Percentiles rank a stretch among this genome's conserved stretches.
Conservation (phyloP, 768 basidiomycete genomes). For the Suillus spraguei region DNA sequence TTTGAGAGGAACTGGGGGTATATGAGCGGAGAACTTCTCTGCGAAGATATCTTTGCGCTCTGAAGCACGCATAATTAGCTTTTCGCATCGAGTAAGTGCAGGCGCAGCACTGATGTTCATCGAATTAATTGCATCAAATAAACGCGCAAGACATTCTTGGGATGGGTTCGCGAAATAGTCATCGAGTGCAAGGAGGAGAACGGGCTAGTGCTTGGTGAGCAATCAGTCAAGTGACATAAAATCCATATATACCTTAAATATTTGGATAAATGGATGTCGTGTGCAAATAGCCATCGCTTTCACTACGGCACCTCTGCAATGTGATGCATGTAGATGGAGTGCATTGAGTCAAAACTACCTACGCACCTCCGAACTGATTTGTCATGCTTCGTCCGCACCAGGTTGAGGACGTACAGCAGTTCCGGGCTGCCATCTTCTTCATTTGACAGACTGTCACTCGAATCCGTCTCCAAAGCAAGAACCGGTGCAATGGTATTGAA, state of each 20-base stretch:
- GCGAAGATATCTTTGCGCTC: slow-evolving; percentile 92
- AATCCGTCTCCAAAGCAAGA: slow-evolving; percentile 64
- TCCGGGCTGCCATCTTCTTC: slow-evolving; percentile 40
- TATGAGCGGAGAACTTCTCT: slow-evolving; percentile 65
- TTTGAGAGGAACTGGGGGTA: slow-evolving; percentile 20
- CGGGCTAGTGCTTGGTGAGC: slow-evolving; percentile 58
- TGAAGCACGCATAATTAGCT: slow-evolving; percentile 84
- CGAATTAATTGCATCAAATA: slow-evolving; percentile 93
- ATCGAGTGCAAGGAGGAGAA: slow-evolving; percentile 91
- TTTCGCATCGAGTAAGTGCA: slow-evolving; percentile 76
- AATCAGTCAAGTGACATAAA: slow-evolving; percentile 14
- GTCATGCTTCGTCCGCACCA: slow-evolving; percentile 91
- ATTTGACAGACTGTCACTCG: slow-evolving; percentile 30
- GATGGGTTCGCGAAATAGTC: slow-evolving; percentile 92
- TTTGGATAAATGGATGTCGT: slow-evolving; percentile 91
- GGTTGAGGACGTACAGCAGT: slow-evolving; percentile 84
- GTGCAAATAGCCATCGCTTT: slow-evolving; percentile 96
- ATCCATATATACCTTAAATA: slow-evolving; percentile 74
- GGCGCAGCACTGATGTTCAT: slow-evolving; percentile 87
- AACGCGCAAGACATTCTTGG: slow-evolving; percentile 83
- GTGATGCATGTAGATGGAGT: slow-evolving; percentile 5
- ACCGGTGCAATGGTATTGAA: slow-evolving; percentile 87
- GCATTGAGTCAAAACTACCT: slow-evolving; percentile 8
- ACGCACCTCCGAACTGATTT: slow-evolving; percentile 75
- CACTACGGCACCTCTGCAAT: slow-evolving; percentile 82